These are phyloP conservation scores for Cydonia oblonga DNA, from an alignment of 331 rosid genomes.

Conservation along the genomic window DNA sequence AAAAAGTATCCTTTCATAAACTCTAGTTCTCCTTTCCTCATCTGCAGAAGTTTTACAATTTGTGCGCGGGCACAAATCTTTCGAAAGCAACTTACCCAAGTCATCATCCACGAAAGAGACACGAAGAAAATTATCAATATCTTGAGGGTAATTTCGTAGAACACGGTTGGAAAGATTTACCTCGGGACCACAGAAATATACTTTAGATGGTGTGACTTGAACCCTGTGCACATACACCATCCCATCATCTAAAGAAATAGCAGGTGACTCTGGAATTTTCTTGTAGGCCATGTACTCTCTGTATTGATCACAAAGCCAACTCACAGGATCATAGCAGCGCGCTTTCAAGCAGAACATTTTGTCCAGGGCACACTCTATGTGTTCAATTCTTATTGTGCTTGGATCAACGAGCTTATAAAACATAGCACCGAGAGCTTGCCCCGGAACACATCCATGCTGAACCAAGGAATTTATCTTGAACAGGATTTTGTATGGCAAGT, in stretches of 20 bases:
- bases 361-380: constrained; percentile 19
- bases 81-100: constrained; percentile 15
- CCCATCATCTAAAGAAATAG: constrained; percentile 15
- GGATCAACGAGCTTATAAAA: constrained; percentile 21
- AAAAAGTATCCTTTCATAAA: constrained; percentile 22
- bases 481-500: constrained; percentile 17
- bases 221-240: constrained; percentile 17
- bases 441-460: constrained; percentile 22
- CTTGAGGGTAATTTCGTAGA: constrained; percentile 3
- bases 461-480: constrained; percentile 29
- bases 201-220: constrained; percentile 19
- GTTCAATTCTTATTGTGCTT: background rate
- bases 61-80: background rate
- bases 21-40: constrained; percentile 5
- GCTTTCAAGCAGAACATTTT: constrained; percentile 4
- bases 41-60: background rate
- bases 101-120: constrained; percentile 33
- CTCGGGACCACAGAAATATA: constrained; percentile 28
- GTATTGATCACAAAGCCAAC: constrained; percentile 15
- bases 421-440: constrained; percentile 8
- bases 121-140: constrained; percentile 23
- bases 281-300: background rate
- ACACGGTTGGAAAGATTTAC: constrained; percentile 23
- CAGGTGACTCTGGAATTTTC: background rate
- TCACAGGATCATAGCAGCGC: constrained; percentile 21